Evolutionary conservation across 352 stramenopile species (phyloP).

Genomic region (Globisporangium mamillatum): DNA sequence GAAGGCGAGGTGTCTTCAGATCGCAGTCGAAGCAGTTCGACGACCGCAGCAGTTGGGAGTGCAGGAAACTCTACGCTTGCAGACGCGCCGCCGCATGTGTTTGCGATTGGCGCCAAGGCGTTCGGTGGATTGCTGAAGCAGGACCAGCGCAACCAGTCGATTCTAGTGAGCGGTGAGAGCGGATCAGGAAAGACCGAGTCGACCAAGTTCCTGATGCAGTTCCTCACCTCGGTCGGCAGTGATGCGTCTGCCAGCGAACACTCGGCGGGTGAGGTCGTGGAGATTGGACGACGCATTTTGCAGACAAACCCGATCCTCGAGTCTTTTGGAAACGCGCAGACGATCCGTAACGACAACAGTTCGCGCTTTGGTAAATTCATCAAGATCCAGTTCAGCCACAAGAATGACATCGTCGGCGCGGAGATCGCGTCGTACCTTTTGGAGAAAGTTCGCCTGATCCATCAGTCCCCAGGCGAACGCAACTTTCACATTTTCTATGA

Average conservation of each 20-base stretch:
- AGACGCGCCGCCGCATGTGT: slow-evolving; percentile 80
- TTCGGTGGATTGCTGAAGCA: slow-evolving; percentile 70
- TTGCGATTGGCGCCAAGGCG: slow-evolving; percentile 86
- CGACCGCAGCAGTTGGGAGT: slow-evolving; percentile 3
- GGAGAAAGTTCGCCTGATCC: slow-evolving; percentile 95
- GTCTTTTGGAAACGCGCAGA: slow-evolving; percentile 96
- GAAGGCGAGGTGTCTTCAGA: background rate
- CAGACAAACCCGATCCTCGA: slow-evolving; percentile 97
- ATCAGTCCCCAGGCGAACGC: slow-evolving; percentile 89
- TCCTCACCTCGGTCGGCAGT: slow-evolving; percentile 88
- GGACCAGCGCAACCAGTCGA: slow-evolving; percentile 38
- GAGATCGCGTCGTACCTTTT: slow-evolving; percentile 96
- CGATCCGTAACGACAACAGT: slow-evolving; percentile 96
- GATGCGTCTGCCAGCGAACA: slow-evolving; percentile 21
- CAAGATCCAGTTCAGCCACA: slow-evolving; percentile 88
- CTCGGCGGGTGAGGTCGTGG: slow-evolving; percentile 41
- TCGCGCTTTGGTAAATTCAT: slow-evolving; percentile 96
- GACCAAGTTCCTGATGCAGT: slow-evolving; percentile 96
- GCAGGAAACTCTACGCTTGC: slow-evolving; percentile 2
- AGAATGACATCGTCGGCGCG: slow-evolving; percentile 87
- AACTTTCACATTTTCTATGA: slow-evolving; percentile 98
- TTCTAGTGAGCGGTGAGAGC: slow-evolving; percentile 48
- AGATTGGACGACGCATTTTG: slow-evolving; percentile 87
- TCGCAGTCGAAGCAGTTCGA: slow-evolving; percentile 14
- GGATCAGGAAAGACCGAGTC: slow-evolving; percentile 94